A percentile compares a stretch with the other conserved stretches of the same genome.
phyloP scores from a whole-genome alignment of 805 yeast genomes.

The Saccharomycopsis synnaedendra region DNA sequence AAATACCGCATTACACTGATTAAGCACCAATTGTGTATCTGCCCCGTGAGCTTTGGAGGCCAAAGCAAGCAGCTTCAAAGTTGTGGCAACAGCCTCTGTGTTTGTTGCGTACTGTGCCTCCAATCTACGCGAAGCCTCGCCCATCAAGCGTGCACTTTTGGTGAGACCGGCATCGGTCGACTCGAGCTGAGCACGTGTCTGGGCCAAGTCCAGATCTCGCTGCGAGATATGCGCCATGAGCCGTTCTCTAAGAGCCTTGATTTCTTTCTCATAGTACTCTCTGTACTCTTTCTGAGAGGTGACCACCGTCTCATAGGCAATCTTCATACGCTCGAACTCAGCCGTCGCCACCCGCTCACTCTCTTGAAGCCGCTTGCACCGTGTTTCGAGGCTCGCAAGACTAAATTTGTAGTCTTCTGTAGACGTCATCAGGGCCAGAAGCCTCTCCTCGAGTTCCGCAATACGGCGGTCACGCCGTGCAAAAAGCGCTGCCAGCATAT shows the following conservation, averaged over 20 bases:
- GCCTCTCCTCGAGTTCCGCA: conserved; percentile 50
- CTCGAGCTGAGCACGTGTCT: conserved; percentile 27
- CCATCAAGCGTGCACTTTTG: conserved; percentile 36
- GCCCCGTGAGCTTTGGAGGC: conserved; percentile 38
- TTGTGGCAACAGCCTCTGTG: conserved; percentile 32
- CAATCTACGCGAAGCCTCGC: conserved; percentile 34
- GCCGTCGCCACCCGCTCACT: conserved; percentile 32
- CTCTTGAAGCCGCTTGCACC: conserved; percentile 37
- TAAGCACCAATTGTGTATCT: conserved; percentile 32
- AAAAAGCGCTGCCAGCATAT: conserved; percentile 56
- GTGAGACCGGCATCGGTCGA: conserved; percentile 38
- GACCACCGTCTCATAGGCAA: conserved; percentile 46
- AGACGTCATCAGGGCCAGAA: conserved; percentile 33
- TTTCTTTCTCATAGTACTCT: conserved; percentile 33
- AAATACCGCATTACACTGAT: conserved; percentile 36
- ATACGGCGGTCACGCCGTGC: conserved; percentile 63
- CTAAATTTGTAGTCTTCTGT: conserved; percentile 39
- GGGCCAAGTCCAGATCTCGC: conserved; percentile 25
- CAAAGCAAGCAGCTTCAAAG: conserved; percentile 32
- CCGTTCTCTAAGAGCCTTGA: conserved; percentile 26
- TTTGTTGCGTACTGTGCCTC: conserved; percentile 38
- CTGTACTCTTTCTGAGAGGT: conserved; percentile 42
- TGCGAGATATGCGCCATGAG: conserved; percentile 28
- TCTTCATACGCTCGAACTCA: conserved; percentile 45
- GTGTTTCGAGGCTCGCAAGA: conserved; percentile 36